Base-by-base conservation (phyloP, 2,329 filamentous ascomycete species). In the Fusarium lateritium region DNA sequence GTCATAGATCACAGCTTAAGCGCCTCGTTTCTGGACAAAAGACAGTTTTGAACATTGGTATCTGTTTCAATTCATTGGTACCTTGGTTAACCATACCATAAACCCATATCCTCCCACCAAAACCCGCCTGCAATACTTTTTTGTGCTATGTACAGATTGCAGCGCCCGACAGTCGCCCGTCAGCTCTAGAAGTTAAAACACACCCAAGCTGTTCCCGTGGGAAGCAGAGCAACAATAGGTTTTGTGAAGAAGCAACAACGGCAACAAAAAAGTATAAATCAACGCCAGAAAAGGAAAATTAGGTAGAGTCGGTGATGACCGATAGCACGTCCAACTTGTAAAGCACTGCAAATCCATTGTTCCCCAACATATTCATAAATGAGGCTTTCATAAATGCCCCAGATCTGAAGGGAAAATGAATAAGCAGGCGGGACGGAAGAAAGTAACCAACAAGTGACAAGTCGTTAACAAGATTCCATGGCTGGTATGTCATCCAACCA, bases 171-270 rank as follows among this genome's bases (percentile, higher is more conserved):
- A 62, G 53, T 62, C 40, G 62, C 67, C 58, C 56, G 60, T 36
- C 59, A 71, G 65, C 70, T 74, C 65, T 68, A 74, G 43, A 73
- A 62, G 65, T 56, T 56, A 67, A 55, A 64, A 56, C 38, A 69
- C 59, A 56, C 59, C 39, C 47, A 52, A 31, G 38, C 28, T 24
- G 24, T 50, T 39, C 62, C 56, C 34, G n/a, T 42, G 24, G 52
- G 42, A 67, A 62, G 51, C 47, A 43, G 43, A 62, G 51, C 38
- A 54, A 62, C 51, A 65, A 60, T 11, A 39, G 45, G 26, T 44
- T 31, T 31, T 31, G 28, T 44, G 31, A 21, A 58, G 39, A 64
- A 40, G 43, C 33, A 45, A 63, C 44, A 45, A 43, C 33, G 43
- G 34, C 34, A 34, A 43, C 19, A 7, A 55, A 50, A 55, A 46